A percentile compares a stretch with the other conserved stretches of the same genome.
Conservation (phyloP, 352 stramenopile genomes). For the Phytophthora pistaciae region DNA sequence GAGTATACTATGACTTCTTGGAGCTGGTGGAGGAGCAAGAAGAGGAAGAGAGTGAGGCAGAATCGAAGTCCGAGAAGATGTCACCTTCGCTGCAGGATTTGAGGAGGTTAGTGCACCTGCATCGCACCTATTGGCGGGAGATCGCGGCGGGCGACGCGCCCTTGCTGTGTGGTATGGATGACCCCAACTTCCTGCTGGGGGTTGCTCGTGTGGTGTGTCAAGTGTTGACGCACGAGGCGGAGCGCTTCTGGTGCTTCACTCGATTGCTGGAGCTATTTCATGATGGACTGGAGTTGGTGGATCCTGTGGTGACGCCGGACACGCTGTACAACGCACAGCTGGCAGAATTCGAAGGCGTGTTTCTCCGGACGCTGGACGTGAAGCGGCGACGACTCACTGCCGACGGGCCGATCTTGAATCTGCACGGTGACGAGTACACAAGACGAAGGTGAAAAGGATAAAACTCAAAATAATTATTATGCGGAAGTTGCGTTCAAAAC, state of each 20-base stretch:
- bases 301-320: conserved; percentile 45
- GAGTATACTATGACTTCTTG: conserved; percentile 34
- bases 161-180: conserved; percentile 50
- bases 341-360: conserved; percentile 64
- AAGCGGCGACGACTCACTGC: conserved; percentile 40
- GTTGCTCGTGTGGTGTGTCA: conserved; percentile 52
- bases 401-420: conserved; percentile 28
- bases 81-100: conserved; percentile 21
- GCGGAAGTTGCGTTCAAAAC: conserved; percentile 9
- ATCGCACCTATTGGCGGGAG: conserved; percentile 54
- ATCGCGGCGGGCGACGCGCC: conserved; percentile 38
- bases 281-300: conserved; percentile 56
- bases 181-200: conserved; percentile 40
- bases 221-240: conserved; percentile 44
- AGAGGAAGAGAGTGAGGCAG: conserved; percentile 4
- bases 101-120: conserved; percentile 44
- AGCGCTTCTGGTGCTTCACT: conserved; percentile 83
- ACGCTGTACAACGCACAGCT: conserved; percentile 50
- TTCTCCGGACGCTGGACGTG: conserved; percentile 73
- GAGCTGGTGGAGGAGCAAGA: conserved; percentile 23
- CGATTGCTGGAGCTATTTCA: conserved; percentile 68
- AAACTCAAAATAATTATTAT: conserved; percentile 9
- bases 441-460: conserved; percentile 8
- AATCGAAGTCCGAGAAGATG: conserved; percentile 1
- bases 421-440: conserved; percentile 29